Conservation (phyloP, 352 stramenopile species). For the Peronospora tabacina region DNA sequence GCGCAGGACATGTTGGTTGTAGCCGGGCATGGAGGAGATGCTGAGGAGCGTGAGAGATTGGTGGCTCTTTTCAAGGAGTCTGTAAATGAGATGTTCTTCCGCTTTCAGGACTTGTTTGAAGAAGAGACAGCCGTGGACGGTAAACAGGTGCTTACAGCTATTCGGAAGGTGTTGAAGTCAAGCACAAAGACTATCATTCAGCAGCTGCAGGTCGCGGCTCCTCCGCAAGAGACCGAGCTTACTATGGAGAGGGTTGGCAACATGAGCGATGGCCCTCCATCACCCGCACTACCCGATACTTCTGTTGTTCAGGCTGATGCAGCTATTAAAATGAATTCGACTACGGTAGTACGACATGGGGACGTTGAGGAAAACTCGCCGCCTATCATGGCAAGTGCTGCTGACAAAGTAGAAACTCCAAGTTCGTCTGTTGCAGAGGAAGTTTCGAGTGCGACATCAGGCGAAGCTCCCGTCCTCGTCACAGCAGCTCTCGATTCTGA, state of each 20-base stretch:
- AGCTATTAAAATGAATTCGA: constrained; percentile 2
- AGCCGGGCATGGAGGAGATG: constrained; percentile 13
- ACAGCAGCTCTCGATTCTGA: constrained; percentile 6
- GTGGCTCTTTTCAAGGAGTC: constrained; percentile 62
- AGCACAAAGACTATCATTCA: constrained; percentile 66
- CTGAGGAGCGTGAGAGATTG: constrained; percentile 31
- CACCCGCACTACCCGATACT: constrained; percentile 20
- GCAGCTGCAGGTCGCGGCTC: constrained; percentile 15
- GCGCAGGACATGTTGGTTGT: constrained; percentile 40
- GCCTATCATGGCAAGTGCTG: not conserved
- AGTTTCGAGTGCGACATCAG: constrained; percentile 1
- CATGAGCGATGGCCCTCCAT: constrained; percentile 33
- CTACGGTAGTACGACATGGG: constrained; percentile 4
- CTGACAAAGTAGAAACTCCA: constrained; percentile 8
- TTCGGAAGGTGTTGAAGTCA: constrained; percentile 74
- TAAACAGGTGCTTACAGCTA: constrained; percentile 61
- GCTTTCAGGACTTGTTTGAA: constrained; percentile 76
- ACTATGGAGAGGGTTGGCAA: constrained; percentile 30
- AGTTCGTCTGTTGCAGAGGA: constrained; percentile 1
- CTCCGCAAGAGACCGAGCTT: constrained; percentile 24
- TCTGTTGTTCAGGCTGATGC: constrained; percentile 1
- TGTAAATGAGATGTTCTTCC: constrained; percentile 79
- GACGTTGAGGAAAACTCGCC: constrained; percentile 8
- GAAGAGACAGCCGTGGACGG: constrained; percentile 48
- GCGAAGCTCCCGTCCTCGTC: constrained; percentile 3